Conservation (phyloP, 176 grass and related monocot species). For the Aegilops umbellulata region DNA sequence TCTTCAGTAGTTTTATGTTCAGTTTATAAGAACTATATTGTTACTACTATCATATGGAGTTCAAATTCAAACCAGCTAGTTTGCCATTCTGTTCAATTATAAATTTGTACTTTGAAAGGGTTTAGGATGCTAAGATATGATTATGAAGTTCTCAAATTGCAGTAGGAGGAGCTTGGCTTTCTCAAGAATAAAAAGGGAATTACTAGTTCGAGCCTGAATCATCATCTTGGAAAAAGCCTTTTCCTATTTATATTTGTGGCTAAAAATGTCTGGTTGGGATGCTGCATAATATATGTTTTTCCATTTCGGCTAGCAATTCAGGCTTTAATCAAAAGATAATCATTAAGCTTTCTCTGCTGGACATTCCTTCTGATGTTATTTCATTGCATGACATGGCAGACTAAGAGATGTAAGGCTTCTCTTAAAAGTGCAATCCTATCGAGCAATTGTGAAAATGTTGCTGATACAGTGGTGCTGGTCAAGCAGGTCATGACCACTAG, state of each 20-base stretch:
- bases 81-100: neutral
- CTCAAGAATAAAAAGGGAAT: neutral
- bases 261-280: neutral
- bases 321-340: neutral
- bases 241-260: neutral
- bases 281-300: conserved; percentile 10
- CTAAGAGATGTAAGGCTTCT: neutral
- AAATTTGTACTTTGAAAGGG: neutral
- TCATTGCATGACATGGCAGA: conserved; percentile 1
- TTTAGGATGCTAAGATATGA: neutral
- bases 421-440: neutral
- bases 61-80: conserved; percentile 9
- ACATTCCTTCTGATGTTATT: conserved; percentile 1
- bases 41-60: neutral
- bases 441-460: neutral
- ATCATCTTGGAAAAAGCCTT: neutral
- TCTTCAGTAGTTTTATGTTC: conserved; percentile 13
- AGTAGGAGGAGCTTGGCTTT: neutral
- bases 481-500: neutral
- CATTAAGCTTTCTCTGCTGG: neutral
- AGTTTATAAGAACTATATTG: too few relatives aligned
- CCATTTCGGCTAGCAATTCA: neutral
- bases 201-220: neutral
- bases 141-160: neutral
- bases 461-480: neutral